Percentiles rank a stretch among this genome's conserved stretches.
phyloP scores from a whole-genome alignment of 169 alveolate species.

The Plasmodium fragile region DNA sequence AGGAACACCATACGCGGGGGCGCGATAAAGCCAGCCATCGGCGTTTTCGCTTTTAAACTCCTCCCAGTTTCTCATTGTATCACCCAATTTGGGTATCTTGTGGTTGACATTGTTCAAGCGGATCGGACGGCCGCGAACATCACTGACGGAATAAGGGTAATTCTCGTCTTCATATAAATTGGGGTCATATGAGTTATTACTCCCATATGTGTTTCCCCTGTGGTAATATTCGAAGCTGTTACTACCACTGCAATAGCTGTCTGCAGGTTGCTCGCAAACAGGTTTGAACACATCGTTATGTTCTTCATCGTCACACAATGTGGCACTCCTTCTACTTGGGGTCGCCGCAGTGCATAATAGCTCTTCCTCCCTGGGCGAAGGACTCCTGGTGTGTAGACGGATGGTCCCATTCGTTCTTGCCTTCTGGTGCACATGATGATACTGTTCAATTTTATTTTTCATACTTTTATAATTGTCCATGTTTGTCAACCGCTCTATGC shows the following conservation, averaged over 20 bases:
- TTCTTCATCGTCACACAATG: neutral
- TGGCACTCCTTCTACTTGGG: neutral
- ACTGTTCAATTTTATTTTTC: slow-evolving; percentile 6
- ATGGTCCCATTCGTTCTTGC: neutral
- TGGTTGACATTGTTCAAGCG: neutral
- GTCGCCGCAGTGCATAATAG: neutral
- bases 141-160: neutral
- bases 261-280: neutral
- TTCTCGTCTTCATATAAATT: neutral
- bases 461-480: slow-evolving; percentile 31
- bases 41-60: neutral
- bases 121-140: neutral
- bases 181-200: neutral
- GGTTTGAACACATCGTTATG: neutral
- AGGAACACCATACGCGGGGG: neutral
- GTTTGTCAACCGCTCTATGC: slow-evolving; percentile 45
- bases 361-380: neutral
- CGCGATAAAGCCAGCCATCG: neutral
- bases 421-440: neutral
- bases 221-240: neutral
- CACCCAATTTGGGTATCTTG: neutral
- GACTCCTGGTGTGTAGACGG: neutral
- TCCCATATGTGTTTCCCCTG: neutral
- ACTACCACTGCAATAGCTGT: neutral
- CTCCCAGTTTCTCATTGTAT: neutral